Evolutionary conservation across 306 rosid genomes (phyloP).

Genomic region (Fragaria iinumae): DNA sequence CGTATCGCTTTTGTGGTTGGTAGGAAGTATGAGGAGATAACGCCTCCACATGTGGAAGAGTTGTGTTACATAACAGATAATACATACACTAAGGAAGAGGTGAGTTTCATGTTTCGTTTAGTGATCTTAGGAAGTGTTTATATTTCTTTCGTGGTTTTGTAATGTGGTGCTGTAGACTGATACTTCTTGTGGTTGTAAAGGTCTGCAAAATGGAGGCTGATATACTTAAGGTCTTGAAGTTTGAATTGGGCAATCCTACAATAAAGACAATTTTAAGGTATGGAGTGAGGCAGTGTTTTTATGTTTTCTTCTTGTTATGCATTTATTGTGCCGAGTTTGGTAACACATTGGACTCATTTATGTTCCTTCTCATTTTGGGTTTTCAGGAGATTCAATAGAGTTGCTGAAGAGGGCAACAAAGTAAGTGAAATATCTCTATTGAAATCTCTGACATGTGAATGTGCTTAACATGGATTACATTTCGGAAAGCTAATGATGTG

Average conservation of each 20-base stretch:
- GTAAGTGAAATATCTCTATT: conserved; percentile 35
- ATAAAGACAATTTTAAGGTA: conserved; percentile 77
- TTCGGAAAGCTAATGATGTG: conserved; percentile 14
- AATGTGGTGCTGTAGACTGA: neutral
- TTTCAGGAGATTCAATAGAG: conserved; percentile 62
- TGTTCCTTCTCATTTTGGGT: conserved; percentile 12
- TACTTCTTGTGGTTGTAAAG: conserved; percentile 29
- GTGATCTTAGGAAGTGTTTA: neutral
- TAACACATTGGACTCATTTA: conserved; percentile 4
- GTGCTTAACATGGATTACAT: neutral
- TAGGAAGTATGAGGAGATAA: conserved; percentile 91
- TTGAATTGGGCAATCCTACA: conserved; percentile 88
- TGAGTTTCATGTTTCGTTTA: conserved; percentile 4
- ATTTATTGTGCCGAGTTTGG: neutral
- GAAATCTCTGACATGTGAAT: neutral
- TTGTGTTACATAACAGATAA: conserved; percentile 81
- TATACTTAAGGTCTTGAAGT: conserved; percentile 58
- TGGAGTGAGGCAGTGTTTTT: neutral
- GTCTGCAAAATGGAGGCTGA: conserved; percentile 87
- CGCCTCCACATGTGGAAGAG: conserved; percentile 73
- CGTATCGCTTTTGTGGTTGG: neutral
- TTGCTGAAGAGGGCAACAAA: conserved; percentile 49
- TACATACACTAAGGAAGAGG: conserved; percentile 71
- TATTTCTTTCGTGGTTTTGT: neutral
- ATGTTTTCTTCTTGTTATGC: neutral